These are phyloP conservation scores for Fusarium miscanthi DNA, from an alignment of 2,329 filamentous ascomycete genomes.

Conservation along the genomic window DNA sequence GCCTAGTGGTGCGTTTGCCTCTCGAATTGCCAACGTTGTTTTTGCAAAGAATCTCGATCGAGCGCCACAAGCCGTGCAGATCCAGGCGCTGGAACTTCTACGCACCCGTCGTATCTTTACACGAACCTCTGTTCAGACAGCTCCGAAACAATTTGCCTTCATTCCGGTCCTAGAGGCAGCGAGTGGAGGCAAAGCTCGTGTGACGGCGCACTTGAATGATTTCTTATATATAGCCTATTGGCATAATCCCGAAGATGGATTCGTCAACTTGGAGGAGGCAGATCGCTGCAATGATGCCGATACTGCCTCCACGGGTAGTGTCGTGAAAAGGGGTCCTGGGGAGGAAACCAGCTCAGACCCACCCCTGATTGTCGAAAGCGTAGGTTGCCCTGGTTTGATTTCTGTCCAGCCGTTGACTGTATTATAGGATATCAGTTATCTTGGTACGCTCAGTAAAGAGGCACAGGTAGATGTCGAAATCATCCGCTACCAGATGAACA, in stretches of 20 bases:
- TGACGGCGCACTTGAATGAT: constrained; percentile 76
- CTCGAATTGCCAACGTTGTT: constrained; percentile 80
- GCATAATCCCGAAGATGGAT: constrained; percentile 78
- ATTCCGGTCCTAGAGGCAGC: constrained; percentile 73
- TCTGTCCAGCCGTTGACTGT: constrained; percentile 29
- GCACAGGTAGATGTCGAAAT: constrained; percentile 81
- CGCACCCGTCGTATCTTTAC: constrained; percentile 83
- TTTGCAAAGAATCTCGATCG: constrained; percentile 83
- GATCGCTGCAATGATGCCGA: constrained; percentile 48
- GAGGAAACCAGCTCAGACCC: constrained; percentile 35
- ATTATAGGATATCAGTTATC: constrained; percentile 64
- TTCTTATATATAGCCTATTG: constrained; percentile 89
- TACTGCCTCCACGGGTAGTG: constrained; percentile 56
- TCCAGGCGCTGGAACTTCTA: constrained; percentile 82
- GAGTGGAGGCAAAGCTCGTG: constrained; percentile 58
- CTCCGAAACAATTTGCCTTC: constrained; percentile 83
- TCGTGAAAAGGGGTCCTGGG: constrained; percentile 54
- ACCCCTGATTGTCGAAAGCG: constrained; percentile 57
- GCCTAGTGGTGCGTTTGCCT: constrained; percentile 41
- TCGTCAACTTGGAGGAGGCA: constrained; percentile 78
- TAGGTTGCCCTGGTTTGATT: constrained; percentile 44
- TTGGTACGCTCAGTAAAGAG: constrained; percentile 67
- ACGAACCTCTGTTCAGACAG: constrained; percentile 76
- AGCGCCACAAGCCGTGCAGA: constrained; percentile 80
- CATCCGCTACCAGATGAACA: constrained; percentile 85